Evolutionary conservation across 108 stramenopile genomes (phyloP), one percentile per base, ranked within the genome.

Genomic region (Stephanodiscus triporus): DNA sequence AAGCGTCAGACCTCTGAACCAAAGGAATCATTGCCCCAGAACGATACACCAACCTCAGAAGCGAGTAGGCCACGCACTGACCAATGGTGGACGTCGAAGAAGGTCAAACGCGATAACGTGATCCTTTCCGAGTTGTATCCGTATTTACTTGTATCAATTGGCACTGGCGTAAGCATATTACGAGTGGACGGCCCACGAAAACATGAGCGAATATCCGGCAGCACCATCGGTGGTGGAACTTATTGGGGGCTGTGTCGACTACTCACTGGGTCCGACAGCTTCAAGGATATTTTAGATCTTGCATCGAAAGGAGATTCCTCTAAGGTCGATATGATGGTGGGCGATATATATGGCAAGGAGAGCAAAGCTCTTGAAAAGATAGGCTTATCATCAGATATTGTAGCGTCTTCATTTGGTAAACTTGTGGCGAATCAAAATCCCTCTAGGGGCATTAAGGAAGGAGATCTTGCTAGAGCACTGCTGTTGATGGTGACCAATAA

Each of bases 401-500:
- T 98, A 11, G 99, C 99, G 6, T 95, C 96, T 19, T 97, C 96
- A 17, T 99, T 99, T 81, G 99, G 99, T n/a, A 99, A 99, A 80
- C 64, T 98, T 54, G 97, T 96, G 6, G 84, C 95, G 40, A 94
- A 93, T 68, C 82, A 88, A 76, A 86, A 95, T 76, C 94, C 94
- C 47, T 89, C 96, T 16, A 77, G 69, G 26, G 90, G 89, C 4
- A 63, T 95, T 53, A 86, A 84, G 43, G 89, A 98, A 76, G 95
- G 97, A 59, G 99, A 99, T 83, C 71, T 99, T 62, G 97, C 97
- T 0, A 84, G 94, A n/a, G 97, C 97, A 4, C 68, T 98, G 9
- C 74, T 99, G 26, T 81, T 98, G 48, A 97, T 99, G 97, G 92
- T 98, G 8, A 98, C 99, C 14, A 97, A 97, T 82, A 98, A 99